phyloP scores from a whole-genome alignment of 306 rosid genomes.

The Carpinus fangiana region DNA sequence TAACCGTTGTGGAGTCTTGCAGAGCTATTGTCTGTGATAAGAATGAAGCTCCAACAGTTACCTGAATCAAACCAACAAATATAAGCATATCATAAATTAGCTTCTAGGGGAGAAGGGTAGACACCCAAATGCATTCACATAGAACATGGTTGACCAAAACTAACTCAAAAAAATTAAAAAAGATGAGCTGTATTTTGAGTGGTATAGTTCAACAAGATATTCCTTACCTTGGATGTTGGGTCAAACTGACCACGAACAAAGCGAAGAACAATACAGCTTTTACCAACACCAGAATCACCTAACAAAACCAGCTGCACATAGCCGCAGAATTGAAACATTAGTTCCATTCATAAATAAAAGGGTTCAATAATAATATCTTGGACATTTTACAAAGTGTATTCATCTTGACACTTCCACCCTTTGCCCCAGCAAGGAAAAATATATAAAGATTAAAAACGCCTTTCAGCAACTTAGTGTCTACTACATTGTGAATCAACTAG shows the following conservation, averaged over 20 bases:
- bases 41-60: conserved; percentile 99
- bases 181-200: background rate
- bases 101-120: background rate
- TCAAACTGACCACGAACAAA: conserved; percentile 99
- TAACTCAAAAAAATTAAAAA: conserved; percentile 10
- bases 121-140: background rate
- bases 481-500: background rate
- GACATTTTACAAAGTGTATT: conserved; percentile 13
- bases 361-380: conserved; percentile 14
- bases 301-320: conserved; percentile 82
- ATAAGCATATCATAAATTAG: conserved; percentile 15
- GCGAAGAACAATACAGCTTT: conserved; percentile 97
- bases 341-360: conserved; percentile 18
- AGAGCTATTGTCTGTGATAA: conserved; percentile 96
- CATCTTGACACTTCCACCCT: background rate
- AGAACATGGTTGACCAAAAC: conserved; percentile 2
- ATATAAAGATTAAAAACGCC: background rate
- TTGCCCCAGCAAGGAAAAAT: conserved; percentile 2
- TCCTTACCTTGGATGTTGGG: conserved; percentile 91
- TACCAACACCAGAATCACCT: conserved; percentile 99
- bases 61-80: conserved; percentile 55
- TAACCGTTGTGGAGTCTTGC: conserved; percentile 98
- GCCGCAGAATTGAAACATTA: conserved; percentile 29
- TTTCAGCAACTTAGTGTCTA: background rate
- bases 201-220: conserved; percentile 17